A percentile compares a stretch with the other conserved stretches of the same genome.
phyloP scores from a whole-genome alignment of 139 green algal species.

The Microglena sp. region DNA sequence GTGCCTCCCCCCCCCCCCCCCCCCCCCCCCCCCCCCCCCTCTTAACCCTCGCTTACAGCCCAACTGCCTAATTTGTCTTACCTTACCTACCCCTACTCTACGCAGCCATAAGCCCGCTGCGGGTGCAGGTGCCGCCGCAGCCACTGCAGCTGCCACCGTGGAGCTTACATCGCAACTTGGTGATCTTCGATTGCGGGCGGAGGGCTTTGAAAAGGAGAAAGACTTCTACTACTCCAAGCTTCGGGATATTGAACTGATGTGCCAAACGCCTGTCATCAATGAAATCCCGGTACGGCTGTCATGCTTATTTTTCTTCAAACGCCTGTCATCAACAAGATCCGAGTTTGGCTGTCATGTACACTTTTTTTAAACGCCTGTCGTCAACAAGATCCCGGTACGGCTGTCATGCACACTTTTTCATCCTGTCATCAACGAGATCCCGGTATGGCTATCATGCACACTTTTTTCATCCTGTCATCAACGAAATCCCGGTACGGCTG shows the following conservation, averaged over 20 bases:
- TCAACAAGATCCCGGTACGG: not conserved
- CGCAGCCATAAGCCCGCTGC: too few species aligned
- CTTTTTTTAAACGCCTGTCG: not conserved
- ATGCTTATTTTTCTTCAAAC: not conserved
- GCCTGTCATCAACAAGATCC: not conserved
- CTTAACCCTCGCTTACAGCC: too few species aligned
- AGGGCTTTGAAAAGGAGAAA: too few species aligned
- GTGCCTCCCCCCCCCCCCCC: too few species aligned
- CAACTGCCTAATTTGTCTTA: too few species aligned
- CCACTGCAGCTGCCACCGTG: too few species aligned
- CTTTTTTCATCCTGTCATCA: not conserved
- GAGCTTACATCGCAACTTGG: too few species aligned
- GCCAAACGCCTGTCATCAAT: slow-evolving; percentile 56
- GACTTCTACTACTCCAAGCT: slow-evolving; percentile 88
- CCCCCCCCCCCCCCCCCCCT: too few species aligned
- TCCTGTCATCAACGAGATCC: slow-evolving; percentile 5
- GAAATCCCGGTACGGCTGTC: slow-evolving; percentile 18
- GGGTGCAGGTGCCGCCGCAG: too few species aligned
- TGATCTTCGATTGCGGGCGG: too few species aligned
- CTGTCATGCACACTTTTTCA: not conserved
- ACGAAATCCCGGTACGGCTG: not conserved
- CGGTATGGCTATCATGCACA: not conserved
- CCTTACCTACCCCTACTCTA: too few species aligned
- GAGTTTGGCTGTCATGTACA: not conserved
- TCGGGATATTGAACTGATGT: slow-evolving; percentile 95